Conservation (phyloP, 2,329 filamentous ascomycete genomes). For the Aspergillus fumigatus region DNA sequence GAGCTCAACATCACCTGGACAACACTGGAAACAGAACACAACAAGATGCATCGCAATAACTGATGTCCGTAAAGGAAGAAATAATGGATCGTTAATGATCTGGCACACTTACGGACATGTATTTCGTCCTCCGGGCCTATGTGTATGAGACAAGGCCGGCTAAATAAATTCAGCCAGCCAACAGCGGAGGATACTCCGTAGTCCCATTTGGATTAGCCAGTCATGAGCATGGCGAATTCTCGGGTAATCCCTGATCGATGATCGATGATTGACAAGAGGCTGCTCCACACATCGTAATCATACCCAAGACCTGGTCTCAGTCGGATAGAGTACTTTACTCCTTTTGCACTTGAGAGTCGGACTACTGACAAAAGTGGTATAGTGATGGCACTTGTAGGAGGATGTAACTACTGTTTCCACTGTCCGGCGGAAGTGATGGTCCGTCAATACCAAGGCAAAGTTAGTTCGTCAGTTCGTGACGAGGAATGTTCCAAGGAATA, state of each 20-base stretch:
- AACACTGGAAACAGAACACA: background rate
- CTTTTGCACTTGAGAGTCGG: background rate
- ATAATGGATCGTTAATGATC: background rate
- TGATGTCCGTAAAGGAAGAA: background rate
- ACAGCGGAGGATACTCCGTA: background rate
- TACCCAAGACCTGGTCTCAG: background rate
- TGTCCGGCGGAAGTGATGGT: background rate
- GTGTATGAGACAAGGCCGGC: background rate
- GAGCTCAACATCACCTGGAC: background rate
- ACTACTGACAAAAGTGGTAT: background rate
- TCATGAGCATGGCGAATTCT: background rate
- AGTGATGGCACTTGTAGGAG: background rate
- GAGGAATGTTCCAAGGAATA: background rate
- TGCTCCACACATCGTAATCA: background rate
- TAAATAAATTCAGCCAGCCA: background rate
- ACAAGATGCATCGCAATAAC: background rate
- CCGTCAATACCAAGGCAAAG: background rate
- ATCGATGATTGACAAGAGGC: background rate
- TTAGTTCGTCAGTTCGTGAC: too few relatives aligned
- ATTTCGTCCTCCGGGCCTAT: background rate
- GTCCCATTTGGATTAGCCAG: background rate
- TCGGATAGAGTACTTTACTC: background rate
- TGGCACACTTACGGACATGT: background rate
- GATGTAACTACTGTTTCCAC: background rate
- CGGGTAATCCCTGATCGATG: background rate